Base-by-base conservation (phyloP, 2,329 filamentous ascomycete genomes). In the Pseudogymnoascus sp. region DNA sequence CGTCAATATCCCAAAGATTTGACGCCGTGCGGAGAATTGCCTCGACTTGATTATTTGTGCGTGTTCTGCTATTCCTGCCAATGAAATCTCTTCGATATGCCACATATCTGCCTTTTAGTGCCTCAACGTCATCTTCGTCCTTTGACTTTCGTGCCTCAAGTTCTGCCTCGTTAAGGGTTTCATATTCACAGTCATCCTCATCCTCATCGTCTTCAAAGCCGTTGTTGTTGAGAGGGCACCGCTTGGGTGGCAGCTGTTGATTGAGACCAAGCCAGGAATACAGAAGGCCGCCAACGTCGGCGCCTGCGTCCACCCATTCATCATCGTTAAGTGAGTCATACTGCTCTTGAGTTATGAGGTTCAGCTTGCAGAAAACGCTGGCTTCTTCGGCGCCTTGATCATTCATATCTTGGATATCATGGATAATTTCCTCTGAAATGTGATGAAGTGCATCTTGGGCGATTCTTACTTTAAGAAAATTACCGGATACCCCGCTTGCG, bases 311-410 rank as follows among this genome's bases (percentile, higher is more conserved):
- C 8, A 56, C 50, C 70, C 71, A 73, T 2, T 73, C 73, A 1
- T 81, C 79, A 2, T 82, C 82, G 19, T 75, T 74, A 0, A 95
- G 75, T 0, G 86, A 90, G 0, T 85, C 75, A 14, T 81, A 79
- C 70, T 96, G 92, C 0, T 77, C 75, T 38, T 83, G 67, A 0
- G 82, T 87, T 61, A 96, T 81, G 1, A 93, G 68, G 0, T 78
- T 81, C 28, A 84, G 72, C 0, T 79, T 71, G 6, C 78, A 70
- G 1, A 96, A 81, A 1, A 82, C 71, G 0, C 79, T 75, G 1
- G 84, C 80, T 12, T 82, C 77, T 0, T 92, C 72, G 1, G 86
- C 74, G 0, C 75, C 72, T 41, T 60, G 59, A 11, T 26, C 33
- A 28, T 60, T 60, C 59, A 60, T 60, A 60, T 40, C 60, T 43